Evolutionary conservation across 2,329 filamentous ascomycete species (phyloP).

Genomic region (Alternaria alternata): DNA sequence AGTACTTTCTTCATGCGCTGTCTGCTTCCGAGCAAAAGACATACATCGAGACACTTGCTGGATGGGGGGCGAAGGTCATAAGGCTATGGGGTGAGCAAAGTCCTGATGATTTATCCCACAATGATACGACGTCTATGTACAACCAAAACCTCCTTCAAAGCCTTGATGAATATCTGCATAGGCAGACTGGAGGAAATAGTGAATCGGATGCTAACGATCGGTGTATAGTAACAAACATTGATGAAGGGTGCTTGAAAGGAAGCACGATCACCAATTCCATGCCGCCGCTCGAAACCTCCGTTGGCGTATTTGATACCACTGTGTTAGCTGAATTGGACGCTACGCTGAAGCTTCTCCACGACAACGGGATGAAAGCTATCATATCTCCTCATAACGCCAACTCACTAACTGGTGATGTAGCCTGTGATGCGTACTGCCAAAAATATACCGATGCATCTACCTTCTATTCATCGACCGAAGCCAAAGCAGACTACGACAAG

Average conservation of each 20-base stretch:
- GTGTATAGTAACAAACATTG: background rate
- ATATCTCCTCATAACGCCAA: background rate
- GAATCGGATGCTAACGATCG: background rate
- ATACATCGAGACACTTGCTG: background rate
- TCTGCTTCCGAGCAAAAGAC: background rate
- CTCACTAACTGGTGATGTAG: background rate
- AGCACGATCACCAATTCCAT: background rate
- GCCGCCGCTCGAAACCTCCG: background rate
- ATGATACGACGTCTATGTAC: background rate
- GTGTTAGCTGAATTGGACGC: background rate
- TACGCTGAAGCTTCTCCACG: background rate
- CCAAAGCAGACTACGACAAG: conserved; percentile 7
- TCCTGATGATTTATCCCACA: background rate
- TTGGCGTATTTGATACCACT: background rate
- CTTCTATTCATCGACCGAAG: background rate
- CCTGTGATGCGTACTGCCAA: background rate
- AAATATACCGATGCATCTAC: background rate
- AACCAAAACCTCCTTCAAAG: background rate
- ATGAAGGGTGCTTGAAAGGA: background rate
- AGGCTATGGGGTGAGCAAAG: background rate
- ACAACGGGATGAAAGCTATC: conserved; percentile 1
- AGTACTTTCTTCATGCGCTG: background rate
- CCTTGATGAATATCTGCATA: background rate
- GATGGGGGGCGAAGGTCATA: background rate
- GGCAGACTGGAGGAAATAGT: background rate